A percentile compares a stretch with the other conserved stretches of the same genome.
Evolutionary conservation across 75 land plant genomes (phyloP).

Genomic region (Larix kaempferi): DNA sequence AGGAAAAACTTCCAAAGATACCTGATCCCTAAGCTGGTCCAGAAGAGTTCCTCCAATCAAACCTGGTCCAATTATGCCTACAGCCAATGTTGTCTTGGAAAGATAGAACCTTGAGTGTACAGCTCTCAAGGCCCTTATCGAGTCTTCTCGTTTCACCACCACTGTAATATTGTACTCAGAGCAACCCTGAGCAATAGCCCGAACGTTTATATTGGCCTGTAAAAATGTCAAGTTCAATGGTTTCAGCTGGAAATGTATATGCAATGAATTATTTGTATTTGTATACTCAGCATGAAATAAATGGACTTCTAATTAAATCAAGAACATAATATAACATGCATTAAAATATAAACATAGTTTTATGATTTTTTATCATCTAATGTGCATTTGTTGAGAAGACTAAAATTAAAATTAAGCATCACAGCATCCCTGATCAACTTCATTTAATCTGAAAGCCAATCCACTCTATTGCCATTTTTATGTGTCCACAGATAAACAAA

Average conservation of each 20-base stretch:
- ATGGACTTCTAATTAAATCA: neutral
- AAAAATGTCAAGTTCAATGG: slow-evolving; percentile 1
- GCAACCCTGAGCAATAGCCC: slow-evolving; percentile 99
- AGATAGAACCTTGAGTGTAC: slow-evolving; percentile 93
- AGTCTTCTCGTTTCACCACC: slow-evolving; percentile 84
- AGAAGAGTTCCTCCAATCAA: slow-evolving; percentile 89
- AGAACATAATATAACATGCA: neutral
- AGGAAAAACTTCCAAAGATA: slow-evolving; percentile 10
- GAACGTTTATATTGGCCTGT: slow-evolving; percentile 91
- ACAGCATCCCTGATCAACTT: neutral
- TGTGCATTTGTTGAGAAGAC: neutral
- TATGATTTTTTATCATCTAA: neutral
- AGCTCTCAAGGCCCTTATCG: slow-evolving; percentile 85
- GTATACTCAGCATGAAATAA: neutral
- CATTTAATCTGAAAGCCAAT: neutral
- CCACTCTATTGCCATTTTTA: neutral
- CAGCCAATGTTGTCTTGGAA: slow-evolving; percentile 85
- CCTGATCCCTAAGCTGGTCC: slow-evolving; percentile 96
- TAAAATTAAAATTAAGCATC: neutral
- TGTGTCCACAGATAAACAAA: neutral
- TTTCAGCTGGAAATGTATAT: slow-evolving; percentile 1
- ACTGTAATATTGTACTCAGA: slow-evolving; percentile 97
- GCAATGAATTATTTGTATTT: neutral
- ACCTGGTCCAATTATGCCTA: slow-evolving; percentile 96
- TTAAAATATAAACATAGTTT: neutral